Evolutionary conservation across 2,329 filamentous ascomycete genomes (phyloP).

Genomic region (Ophiognomonia clavigignenti-juglandacearum): DNA sequence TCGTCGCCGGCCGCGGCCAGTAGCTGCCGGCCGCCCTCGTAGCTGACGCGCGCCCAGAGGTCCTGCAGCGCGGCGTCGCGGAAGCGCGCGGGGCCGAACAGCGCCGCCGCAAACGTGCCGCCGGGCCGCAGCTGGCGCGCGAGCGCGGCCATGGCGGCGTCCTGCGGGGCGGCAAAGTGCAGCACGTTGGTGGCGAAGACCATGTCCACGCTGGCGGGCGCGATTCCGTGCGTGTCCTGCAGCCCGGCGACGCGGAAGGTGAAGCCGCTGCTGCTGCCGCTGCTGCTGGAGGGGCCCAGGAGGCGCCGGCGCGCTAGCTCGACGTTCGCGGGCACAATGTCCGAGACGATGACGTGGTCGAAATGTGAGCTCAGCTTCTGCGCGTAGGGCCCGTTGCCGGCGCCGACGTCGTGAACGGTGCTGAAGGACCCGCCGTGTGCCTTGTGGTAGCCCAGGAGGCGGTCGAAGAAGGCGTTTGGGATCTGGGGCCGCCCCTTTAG

Average conservation of each 20-base stretch:
- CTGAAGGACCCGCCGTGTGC: conserved; percentile 13
- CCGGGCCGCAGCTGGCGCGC: conserved; percentile 15
- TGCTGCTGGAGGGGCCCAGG: no score
- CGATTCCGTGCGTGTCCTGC: conserved; percentile 18
- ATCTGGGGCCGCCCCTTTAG: conserved; percentile 19
- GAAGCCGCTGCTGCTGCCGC: conserved; percentile 7
- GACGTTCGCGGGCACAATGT: conserved; percentile 19
- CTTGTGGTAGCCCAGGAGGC: conserved; percentile 22
- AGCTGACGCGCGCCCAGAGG: conserved; percentile 4
- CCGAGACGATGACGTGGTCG: conserved; percentile 21
- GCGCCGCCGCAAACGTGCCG: conserved; percentile 19
- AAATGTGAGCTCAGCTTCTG: conserved; percentile 17
- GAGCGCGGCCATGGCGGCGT: conserved; percentile 16
- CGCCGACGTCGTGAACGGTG: conserved; percentile 21
- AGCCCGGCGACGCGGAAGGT: conserved; percentile 17
- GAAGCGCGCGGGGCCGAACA: conserved; percentile 10
- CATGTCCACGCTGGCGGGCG: conserved; percentile 14
- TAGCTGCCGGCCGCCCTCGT: background rate
- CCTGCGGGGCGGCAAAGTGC: conserved; percentile 15
- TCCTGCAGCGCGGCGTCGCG: conserved; percentile 3
- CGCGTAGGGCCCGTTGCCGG: conserved; percentile 20
- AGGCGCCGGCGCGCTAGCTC: conserved; percentile 16
- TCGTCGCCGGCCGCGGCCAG: background rate
- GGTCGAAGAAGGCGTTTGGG: conserved; percentile 19
- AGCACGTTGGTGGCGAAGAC: conserved; percentile 17